phyloP scores from a whole-genome alignment of 1,284 basidiomycete genomes.

The Irpex sp. region DNA sequence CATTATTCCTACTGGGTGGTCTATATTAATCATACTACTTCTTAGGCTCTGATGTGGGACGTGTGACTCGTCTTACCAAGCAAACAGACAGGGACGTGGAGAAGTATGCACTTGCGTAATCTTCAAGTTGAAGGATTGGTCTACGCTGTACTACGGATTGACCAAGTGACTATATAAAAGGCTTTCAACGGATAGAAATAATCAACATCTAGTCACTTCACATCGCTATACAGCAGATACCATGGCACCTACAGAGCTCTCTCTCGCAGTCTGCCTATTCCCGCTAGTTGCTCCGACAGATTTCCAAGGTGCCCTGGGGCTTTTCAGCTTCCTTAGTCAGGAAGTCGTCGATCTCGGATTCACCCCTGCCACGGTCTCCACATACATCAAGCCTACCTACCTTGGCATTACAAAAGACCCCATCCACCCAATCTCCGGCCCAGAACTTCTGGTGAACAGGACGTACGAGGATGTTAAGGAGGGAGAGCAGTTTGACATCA shows the following conservation, averaged over 20 bases:
- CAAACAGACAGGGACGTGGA: no score
- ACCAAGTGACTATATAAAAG: no score
- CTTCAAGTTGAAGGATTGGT: no score
- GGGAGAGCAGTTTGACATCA: constrained; percentile 22
- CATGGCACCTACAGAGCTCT: constrained; percentile 8
- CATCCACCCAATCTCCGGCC: constrained; percentile 36
- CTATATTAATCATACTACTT: no score
- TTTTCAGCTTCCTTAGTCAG: constrained; percentile 43
- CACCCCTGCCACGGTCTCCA: constrained; percentile 40
- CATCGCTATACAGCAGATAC: not conserved
- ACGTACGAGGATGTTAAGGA: constrained; percentile 44
- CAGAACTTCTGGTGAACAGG: constrained; percentile 45
- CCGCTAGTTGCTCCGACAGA: constrained; percentile 38
- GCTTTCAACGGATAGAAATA: no score
- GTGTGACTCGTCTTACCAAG: no score
- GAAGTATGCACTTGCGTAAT: no score
- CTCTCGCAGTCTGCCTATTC: constrained; percentile 26
- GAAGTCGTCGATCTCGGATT: constrained; percentile 39
- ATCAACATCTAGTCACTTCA: no score
- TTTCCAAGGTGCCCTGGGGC: constrained; percentile 52
- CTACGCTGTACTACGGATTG: no score
- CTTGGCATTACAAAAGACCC: constrained; percentile 23
- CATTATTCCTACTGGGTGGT: no score
- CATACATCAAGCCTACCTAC: constrained; percentile 40
- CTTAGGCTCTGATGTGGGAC: no score